Base-by-base conservation (phyloP, 1,284 basidiomycete genomes). In the Fomitopsis schrenkii region DNA sequence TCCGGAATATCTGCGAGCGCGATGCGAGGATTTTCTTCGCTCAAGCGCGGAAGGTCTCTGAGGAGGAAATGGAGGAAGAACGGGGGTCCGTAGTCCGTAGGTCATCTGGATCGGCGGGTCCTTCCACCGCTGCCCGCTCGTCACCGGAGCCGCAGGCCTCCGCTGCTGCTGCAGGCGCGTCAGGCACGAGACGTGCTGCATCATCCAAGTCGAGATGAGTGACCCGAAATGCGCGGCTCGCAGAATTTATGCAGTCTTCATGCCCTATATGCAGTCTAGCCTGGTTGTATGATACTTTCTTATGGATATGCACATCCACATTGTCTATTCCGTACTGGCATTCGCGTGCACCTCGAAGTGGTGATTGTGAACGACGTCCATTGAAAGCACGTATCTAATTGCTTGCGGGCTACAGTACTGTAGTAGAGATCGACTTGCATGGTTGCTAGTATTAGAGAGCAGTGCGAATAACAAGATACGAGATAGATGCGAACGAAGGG, bases 1-100 rank as follows among this genome's bases (percentile, higher is more conserved):
- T 99, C 71, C 84, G 91, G 70, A 98, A 98, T 74, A 88, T 97
- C 26, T 86, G 85, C 19, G 82, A 90, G 48, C 84, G 93, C 35
- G 88, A 91, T 56, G 91, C 90, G 12, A 87, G 85, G 68, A 75
- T 99, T 8, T 97, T 97, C 79, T 99, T 99, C 75, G 89, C 95
- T 0, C 97, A 98, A 77, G 92, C 93, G 1, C 86, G 95, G 41
- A 93, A 93, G 75, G 77, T 92, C 58, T 72, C 35, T 78, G 64
- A 65, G 4, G 59, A 61, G 14, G 58, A 58, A 28, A 60, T 63
- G n/a, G 66, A 66, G 6, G 35, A 22, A 12, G 64, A 64, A 30
- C 58, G 60, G 44, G 15, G 48, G 48, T 30, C 42, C 38, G 36
- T 33, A n/a, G 57, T 17, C 35, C 52, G 52, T 6, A 35, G 35